Percentiles rank a stretch among this genome's conserved stretches.
Evolutionary conservation across 1,284 basidiomycete genomes (phyloP).

Genomic region (Moesziomyces sp.): DNA sequence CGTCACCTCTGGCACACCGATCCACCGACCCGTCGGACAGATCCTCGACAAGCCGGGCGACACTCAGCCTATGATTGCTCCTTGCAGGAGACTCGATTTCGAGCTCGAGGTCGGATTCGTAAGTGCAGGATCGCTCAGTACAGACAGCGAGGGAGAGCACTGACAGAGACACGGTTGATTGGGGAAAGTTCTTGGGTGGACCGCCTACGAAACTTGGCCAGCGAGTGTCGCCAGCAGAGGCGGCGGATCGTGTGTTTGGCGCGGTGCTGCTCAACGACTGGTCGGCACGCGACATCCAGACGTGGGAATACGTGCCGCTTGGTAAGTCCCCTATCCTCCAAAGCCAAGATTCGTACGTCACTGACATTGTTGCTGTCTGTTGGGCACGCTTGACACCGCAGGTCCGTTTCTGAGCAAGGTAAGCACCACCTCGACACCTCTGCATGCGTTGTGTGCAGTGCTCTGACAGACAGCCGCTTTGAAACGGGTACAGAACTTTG

Average conservation of each 20-base stretch:
- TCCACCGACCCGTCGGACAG: slow-evolving; percentile 48
- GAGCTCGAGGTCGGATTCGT: slow-evolving; percentile 56
- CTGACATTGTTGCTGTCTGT: background rate
- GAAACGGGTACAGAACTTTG: slow-evolving; percentile 28
- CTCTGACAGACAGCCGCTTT: too few relatives aligned
- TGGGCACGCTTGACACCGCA: background rate
- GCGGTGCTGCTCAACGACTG: slow-evolving; percentile 58
- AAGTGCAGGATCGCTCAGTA: slow-evolving; percentile 4
- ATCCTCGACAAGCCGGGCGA: slow-evolving; percentile 20
- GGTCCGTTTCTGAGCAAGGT: slow-evolving; percentile 38
- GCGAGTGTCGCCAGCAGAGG: slow-evolving; percentile 28
- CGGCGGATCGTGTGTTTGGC: slow-evolving; percentile 46
- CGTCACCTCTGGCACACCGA: slow-evolving; percentile 26
- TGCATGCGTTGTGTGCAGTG: too few relatives aligned
- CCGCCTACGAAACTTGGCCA: slow-evolving; percentile 30
- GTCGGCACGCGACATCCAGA: slow-evolving; percentile 51
- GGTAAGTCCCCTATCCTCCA: slow-evolving; percentile 18
- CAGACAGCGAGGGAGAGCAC: background rate
- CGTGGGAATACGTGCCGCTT: slow-evolving; percentile 50
- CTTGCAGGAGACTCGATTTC: slow-evolving; percentile 45
- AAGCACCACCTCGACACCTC: background rate
- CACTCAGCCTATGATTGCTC: slow-evolving; percentile 26
- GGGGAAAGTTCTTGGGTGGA: slow-evolving; percentile 38
- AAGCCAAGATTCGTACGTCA: too few relatives aligned
- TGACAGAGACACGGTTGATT: background rate